Evolutionary conservation across 148 eudicot genomes (phyloP).

Genomic region (Camellia japonica): DNA sequence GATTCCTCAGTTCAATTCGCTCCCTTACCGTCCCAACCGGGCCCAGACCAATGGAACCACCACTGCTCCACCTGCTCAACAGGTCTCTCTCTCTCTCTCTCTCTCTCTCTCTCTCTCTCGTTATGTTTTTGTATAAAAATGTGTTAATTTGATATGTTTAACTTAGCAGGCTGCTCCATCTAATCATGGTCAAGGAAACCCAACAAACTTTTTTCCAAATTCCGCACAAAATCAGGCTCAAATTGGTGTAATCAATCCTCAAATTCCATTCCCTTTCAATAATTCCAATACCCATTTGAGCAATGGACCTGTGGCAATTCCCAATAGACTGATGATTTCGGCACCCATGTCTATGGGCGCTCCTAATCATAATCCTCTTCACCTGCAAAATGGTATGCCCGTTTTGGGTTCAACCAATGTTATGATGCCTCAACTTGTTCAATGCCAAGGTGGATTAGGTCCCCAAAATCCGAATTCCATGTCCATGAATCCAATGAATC

Average conservation of each 20-base stretch:
- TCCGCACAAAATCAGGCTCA: conserved; percentile 17
- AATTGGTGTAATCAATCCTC: conserved; percentile 22
- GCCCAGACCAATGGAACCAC: background rate
- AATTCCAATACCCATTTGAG: conserved; percentile 13
- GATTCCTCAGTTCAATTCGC: conserved; percentile 12
- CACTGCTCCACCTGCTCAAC: conserved; percentile 2
- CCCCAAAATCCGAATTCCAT: conserved; percentile 12
- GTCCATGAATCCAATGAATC: conserved; percentile 21
- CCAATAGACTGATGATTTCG: conserved; percentile 9
- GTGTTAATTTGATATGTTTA: background rate
- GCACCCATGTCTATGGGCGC: background rate
- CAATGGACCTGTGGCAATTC: conserved; percentile 13
- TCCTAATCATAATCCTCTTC: conserved; percentile 15
- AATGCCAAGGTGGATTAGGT: conserved; percentile 2
- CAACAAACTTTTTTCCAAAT: conserved; percentile 13
- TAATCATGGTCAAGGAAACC: conserved; percentile 19
- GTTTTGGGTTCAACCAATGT: background rate
- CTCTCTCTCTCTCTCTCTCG: too few relatives aligned
- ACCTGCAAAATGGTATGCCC: conserved; percentile 17
- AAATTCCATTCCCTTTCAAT: conserved; percentile 11
- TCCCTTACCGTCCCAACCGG: conserved; percentile 12
- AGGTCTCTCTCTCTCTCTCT: conserved; percentile 9
- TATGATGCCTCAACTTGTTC: conserved; percentile 4
- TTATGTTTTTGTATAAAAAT: too few relatives aligned
- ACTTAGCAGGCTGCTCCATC: conserved; percentile 12